Evolutionary conservation across 768 basidiomycete species (phyloP), one percentile per base, ranked within the genome.

Genomic region (Pleurotus platypus): DNA sequence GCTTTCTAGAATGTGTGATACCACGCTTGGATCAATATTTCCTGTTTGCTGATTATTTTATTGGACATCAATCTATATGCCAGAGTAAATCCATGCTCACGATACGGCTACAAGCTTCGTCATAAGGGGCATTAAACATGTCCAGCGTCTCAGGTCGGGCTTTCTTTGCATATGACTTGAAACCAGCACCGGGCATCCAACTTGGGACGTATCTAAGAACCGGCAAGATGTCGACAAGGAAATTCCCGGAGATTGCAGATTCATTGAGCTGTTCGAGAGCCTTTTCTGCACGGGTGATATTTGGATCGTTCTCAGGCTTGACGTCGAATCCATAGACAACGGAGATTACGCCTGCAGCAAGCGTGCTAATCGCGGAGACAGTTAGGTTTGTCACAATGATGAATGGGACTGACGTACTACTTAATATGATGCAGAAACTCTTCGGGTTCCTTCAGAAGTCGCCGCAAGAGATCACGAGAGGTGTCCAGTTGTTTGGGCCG

Each of bases 141-240:
- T 30, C 55, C 46, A 69, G 3, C 47, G 49, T 5, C 58, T 49
- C 47, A 2, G 16, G n/a, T 8, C 30, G 22, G 11, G 47, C 16
- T 8, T 24, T n/a, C 15, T 49, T 56, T 24, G 67, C 66, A 49
- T 60, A 63, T 46, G 60, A 61, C 55, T 72, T 63, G 65, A 73
- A 77, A 2, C 64, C 66, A 4, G 72, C 72, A 16, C 76, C 75
- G 12, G 75, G 75, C 27, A 77, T 57, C 76, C 76, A 79, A 0
- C 57, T 46, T 0, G 77, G 77, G 11, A 76, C 59, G 55, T 75
- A 66, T 16, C 65, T 70, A 46, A 77, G 56, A 20, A 62, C 20
- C 6, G 62, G 69, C 46, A 63, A 46, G n/a, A 64, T 24, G 46
- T 68, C 71, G 37, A 72, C 67, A 5, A 67, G 72, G 49, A 74